These are phyloP conservation scores for Coniochaeta prunicola DNA, from an alignment of 2,329 filamentous ascomycete genomes.

Conservation along the genomic window DNA sequence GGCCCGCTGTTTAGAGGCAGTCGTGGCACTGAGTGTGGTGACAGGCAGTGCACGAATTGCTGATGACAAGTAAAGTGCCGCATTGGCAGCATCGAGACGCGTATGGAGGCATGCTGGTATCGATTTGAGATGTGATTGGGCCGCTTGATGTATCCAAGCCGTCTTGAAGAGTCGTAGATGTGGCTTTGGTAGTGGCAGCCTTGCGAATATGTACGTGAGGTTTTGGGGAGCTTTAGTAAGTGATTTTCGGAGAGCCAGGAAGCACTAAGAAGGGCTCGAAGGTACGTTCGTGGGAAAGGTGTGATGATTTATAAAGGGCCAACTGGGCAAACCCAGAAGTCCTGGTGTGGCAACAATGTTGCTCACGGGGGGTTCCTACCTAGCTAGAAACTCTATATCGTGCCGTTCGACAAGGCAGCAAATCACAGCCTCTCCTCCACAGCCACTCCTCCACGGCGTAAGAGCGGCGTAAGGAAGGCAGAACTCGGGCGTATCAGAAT, in stretches of 20 bases:
- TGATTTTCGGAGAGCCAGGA: neutral
- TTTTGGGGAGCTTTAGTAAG: neutral
- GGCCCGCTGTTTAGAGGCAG: slow-evolving; percentile 18
- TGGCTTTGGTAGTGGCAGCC: neutral
- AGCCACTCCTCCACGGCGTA: neutral
- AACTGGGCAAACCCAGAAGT: neutral
- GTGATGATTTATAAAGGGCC: neutral
- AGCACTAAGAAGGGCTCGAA: neutral
- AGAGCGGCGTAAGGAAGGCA: neutral
- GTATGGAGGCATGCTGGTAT: slow-evolving; percentile 31
- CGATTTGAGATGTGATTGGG: neutral
- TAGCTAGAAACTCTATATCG: neutral
- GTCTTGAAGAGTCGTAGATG: neutral
- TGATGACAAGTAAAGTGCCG: slow-evolving; percentile 49
- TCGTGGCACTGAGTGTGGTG: slow-evolving; percentile 41
- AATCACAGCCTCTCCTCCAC: neutral
- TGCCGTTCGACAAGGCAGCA: neutral
- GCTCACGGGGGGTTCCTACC: neutral
- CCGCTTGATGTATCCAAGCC: neutral
- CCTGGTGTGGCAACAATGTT: neutral
- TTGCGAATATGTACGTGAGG: neutral
- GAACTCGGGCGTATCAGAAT: neutral
- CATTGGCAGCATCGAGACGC: slow-evolving; percentile 48
- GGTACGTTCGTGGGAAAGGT: neutral
- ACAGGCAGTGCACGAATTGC: slow-evolving; percentile 43